Evolutionary conservation across 1,284 basidiomycete genomes (phyloP).

Genomic region (Boletus sp.): DNA sequence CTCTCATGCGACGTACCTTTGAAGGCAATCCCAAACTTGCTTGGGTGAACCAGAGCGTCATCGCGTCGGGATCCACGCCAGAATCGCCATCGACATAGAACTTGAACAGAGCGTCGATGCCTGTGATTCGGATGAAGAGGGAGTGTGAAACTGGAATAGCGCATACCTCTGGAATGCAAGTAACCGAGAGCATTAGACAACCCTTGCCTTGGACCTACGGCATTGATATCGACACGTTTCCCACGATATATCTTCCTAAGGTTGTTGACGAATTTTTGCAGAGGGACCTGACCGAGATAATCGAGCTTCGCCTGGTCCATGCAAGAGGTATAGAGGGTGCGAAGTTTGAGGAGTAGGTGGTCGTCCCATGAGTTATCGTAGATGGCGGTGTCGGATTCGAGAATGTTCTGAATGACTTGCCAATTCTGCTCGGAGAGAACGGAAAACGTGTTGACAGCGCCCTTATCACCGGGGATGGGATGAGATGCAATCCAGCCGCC

Average conservation of each 20-base stretch:
- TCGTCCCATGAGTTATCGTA: constrained; percentile 55
- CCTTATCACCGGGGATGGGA: constrained; percentile 85
- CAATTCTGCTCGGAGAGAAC: constrained; percentile 64
- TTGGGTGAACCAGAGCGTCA: constrained; percentile 88
- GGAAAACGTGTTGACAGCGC: constrained; percentile 67
- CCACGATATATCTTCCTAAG: constrained; percentile 61
- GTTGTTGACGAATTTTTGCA: constrained; percentile 61
- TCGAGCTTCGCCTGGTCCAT: constrained; percentile 72
- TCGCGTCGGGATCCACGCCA: constrained; percentile 85
- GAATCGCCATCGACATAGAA: constrained; percentile 88
- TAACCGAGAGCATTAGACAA: constrained; percentile 85
- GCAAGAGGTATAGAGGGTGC: constrained; percentile 83
- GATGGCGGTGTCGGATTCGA: constrained; percentile 46
- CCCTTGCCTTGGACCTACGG: constrained; percentile 45
- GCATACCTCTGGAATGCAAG: constrained; percentile 81
- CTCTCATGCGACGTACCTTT: constrained; percentile 54
- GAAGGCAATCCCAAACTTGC: constrained; percentile 85
- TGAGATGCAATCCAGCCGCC: constrained; percentile 85
- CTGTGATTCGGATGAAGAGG: constrained; percentile 43
- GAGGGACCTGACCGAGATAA: constrained; percentile 63
- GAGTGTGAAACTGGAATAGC: not conserved
- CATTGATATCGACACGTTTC: constrained; percentile 46
- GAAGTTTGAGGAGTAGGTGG: constrained; percentile 77
- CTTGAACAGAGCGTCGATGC: constrained; percentile 77
- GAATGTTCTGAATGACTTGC: constrained; percentile 63